Conservation (phyloP, 140 eudicot genomes). For the Senecio squalidus region DNA sequence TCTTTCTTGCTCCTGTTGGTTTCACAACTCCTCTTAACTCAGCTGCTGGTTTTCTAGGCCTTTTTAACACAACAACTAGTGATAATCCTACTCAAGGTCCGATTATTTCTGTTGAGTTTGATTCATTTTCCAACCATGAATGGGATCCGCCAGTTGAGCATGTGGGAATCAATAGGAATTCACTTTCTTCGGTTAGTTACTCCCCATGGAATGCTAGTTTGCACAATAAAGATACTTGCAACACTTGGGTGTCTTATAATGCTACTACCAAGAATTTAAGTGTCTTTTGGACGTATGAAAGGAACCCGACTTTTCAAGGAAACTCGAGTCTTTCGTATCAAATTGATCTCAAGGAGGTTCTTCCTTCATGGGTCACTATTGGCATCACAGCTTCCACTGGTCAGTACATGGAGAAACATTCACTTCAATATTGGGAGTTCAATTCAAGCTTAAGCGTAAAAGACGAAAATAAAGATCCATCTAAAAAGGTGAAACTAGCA, state of each 20-base stretch:
- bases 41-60: conserved; percentile 53
- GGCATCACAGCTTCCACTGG: conserved; percentile 63
- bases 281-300: conserved; percentile 36
- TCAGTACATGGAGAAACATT: conserved; percentile 21
- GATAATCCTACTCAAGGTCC: conserved; percentile 28
- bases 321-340: conserved; percentile 29
- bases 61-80: conserved; percentile 38
- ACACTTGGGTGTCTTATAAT: conserved; percentile 42
- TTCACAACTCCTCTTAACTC: conserved; percentile 48
- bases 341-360: conserved; percentile 36
- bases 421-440: conserved; percentile 46
- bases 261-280: conserved; percentile 41
- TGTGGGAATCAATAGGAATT: conserved; percentile 45
- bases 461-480: neutral
- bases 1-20: conserved; percentile 58
- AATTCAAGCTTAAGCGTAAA: conserved; percentile 29
- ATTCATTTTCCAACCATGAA: conserved; percentile 32
- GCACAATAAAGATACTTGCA: conserved; percentile 26
- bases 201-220: conserved; percentile 40
- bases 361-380: conserved; percentile 35
- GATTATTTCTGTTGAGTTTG: conserved; percentile 46
- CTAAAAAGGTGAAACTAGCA: conserved; percentile 5
- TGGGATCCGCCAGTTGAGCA: conserved; percentile 51
- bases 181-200: conserved; percentile 27
- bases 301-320: conserved; percentile 16